Evolutionary conservation across 2,329 filamentous ascomycete genomes (phyloP).

Genomic region (Cercospora citrullina): DNA sequence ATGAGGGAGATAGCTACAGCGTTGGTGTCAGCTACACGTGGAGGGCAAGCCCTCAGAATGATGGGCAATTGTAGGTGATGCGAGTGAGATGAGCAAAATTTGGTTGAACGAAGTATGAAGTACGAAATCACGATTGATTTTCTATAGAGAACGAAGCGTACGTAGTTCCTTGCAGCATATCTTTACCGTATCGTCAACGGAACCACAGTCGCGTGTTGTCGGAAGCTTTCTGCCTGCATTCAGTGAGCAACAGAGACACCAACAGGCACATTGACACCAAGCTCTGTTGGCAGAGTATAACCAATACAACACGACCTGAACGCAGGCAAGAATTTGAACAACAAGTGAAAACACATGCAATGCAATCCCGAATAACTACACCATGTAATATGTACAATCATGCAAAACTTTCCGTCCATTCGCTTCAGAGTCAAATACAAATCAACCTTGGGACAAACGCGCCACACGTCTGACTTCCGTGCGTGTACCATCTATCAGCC

Average conservation of each 20-base stretch:
- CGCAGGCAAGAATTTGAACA: background rate
- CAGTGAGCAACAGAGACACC: no score
- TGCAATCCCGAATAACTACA: background rate
- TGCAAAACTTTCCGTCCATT: constrained; percentile 2
- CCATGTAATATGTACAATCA: constrained; percentile 7
- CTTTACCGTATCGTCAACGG: background rate
- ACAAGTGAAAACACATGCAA: background rate
- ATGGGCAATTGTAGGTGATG: constrained; percentile 6
- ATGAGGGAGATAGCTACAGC: constrained; percentile 10
- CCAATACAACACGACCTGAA: background rate
- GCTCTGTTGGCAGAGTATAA: no score
- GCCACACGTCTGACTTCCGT: background rate
- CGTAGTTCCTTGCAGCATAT: background rate
- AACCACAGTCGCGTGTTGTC: background rate
- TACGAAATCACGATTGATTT: background rate
- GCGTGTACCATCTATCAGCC: constrained; percentile 1
- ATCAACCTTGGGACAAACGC: background rate
- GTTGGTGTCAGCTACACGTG: constrained; percentile 16
- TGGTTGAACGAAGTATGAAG: background rate
- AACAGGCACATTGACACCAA: no score
- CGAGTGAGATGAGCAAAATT: background rate
- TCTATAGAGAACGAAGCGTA: background rate
- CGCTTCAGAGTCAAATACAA: constrained; percentile 1
- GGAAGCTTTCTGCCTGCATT: no score
- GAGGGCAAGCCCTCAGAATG: constrained; percentile 9